Evolutionary conservation across 345 rosid species (phyloP).

Genomic region (Draba incana): DNA sequence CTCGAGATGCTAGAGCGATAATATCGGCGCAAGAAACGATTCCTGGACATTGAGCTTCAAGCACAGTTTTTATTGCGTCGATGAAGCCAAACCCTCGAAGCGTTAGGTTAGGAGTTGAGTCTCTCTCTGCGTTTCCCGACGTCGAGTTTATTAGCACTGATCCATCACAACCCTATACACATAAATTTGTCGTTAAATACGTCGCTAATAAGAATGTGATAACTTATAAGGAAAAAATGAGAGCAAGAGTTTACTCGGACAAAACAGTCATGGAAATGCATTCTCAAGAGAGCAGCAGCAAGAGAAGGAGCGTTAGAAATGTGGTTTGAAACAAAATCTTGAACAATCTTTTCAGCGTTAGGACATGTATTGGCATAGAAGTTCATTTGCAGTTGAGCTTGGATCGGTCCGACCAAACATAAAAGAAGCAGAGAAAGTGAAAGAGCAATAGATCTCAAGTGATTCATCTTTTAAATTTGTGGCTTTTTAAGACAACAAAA

Average conservation of each 20-base stretch:
- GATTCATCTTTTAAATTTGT: conserved; percentile 35
- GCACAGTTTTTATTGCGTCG: conserved; percentile 57
- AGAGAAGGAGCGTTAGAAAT: conserved; percentile 72
- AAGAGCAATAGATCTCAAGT: conserved; percentile 25
- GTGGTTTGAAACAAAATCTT: conserved; percentile 57
- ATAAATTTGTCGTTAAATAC: neutral
- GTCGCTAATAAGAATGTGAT: neutral
- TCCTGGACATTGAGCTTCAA: conserved; percentile 83
- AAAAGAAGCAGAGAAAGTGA: conserved; percentile 38
- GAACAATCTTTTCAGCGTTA: conserved; percentile 67
- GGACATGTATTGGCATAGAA: conserved; percentile 75
- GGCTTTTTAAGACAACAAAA: neutral
- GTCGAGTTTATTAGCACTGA: conserved; percentile 80
- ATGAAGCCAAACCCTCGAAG: conserved; percentile 77
- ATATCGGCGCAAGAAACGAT: conserved; percentile 86
- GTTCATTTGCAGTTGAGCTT: conserved; percentile 62
- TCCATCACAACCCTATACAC: conserved; percentile 82
- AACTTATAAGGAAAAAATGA: neutral
- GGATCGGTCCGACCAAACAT: conserved; percentile 41
- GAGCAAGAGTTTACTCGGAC: conserved; percentile 51
- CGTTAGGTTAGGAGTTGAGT: conserved; percentile 66
- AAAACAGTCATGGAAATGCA: conserved; percentile 94
- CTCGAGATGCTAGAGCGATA: conserved; percentile 67
- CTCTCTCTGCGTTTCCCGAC: conserved; percentile 59
- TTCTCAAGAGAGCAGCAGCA: conserved; percentile 75